A percentile compares a stretch with the other conserved stretches of the same genome.
Conservation (phyloP, 1,284 basidiomycete species). For the Phaffia rhodozyma region DNA sequence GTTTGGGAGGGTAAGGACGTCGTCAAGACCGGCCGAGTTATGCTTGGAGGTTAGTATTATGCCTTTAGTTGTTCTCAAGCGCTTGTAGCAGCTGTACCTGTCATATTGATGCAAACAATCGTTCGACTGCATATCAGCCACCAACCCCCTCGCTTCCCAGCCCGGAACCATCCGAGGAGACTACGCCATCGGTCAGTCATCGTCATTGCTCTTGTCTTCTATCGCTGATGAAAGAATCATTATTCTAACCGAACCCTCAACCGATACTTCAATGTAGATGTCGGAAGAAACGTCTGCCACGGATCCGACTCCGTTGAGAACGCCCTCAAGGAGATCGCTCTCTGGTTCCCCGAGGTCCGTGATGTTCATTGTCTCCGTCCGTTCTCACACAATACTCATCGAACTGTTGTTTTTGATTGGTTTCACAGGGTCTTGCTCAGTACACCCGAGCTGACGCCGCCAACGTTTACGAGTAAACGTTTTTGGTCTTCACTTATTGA, state of each 20-base stretch:
- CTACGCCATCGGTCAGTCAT: constrained; percentile 59
- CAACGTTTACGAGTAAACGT: constrained; percentile 69
- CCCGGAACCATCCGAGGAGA: constrained; percentile 91
- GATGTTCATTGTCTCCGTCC: background rate
- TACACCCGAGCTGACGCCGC: constrained; percentile 55
- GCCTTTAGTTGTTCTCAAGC: background rate
- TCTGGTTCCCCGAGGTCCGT: constrained; percentile 47
- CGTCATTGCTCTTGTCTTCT: background rate
- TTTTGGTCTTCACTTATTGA: too few species aligned
- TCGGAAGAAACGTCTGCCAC: constrained; percentile 73
- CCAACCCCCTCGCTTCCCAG: constrained; percentile 85
- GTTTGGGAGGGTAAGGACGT: constrained; percentile 95
- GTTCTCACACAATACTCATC: constrained; percentile 7
- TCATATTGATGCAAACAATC: background rate
- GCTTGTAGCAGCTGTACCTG: background rate
- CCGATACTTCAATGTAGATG: constrained; percentile 14
- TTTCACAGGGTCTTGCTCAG: constrained; percentile 70
- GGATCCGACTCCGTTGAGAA: constrained; percentile 85
- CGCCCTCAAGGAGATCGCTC: constrained; percentile 78
- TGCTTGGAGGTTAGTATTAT: constrained; percentile 53
- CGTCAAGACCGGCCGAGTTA: constrained; percentile 86
- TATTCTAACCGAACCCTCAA: too few species aligned
- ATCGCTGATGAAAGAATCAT: background rate
- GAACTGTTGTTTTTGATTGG: constrained; percentile 35
- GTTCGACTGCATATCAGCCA: constrained; percentile 40